Evolutionary conservation across 179 eudicot genomes (phyloP), one percentile per base, ranked within the genome.

Genomic region (Drosera spatulata): DNA sequence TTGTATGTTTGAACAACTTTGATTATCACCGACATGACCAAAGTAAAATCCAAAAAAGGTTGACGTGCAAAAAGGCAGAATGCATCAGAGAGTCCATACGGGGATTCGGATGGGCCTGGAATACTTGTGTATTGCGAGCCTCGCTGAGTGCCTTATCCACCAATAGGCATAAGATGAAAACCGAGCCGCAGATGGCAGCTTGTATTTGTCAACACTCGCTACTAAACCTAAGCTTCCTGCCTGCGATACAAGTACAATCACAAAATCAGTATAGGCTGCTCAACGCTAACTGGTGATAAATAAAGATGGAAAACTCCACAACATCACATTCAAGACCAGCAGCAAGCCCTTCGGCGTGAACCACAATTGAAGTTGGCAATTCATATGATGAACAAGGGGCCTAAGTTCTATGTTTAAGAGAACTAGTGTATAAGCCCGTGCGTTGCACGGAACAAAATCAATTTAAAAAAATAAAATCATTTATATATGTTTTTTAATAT

Each of bases 221-320:
- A 93, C 84, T 2, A 93, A 86, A 11, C 99, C 99, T 81, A 65
- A 73, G 75, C 98, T 86, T 66, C 96, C 98, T 58, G 75, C 95
- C 98, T 91, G 76, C 67, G 78, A 65, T 50, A 71, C 55, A 67
- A 63, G 48, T 41, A 70, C 50, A 37, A 38, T 7, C 10, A 14
- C 10, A 62, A 15, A 22, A 46, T 22, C 4, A 39, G 52, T 10
- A 6, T 45, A 0, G 33, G 33, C 0, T 22, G 33, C 33, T 22
- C 33, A 22, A 45, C 10, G 7, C 49, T 6, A 45, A 45, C 49
- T 45, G 7, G 10, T 45, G 7, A 6, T 6, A 6, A 6, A 45
- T 6, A 45, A 6, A 45, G 10, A 10, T 10, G 10, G 7, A 45
- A 6, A 45, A 45, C 8, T 45, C 2, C 49, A 45, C 0, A 45